Base-by-base conservation (phyloP, 129 eudicot genomes). In the Arctium minus region DNA sequence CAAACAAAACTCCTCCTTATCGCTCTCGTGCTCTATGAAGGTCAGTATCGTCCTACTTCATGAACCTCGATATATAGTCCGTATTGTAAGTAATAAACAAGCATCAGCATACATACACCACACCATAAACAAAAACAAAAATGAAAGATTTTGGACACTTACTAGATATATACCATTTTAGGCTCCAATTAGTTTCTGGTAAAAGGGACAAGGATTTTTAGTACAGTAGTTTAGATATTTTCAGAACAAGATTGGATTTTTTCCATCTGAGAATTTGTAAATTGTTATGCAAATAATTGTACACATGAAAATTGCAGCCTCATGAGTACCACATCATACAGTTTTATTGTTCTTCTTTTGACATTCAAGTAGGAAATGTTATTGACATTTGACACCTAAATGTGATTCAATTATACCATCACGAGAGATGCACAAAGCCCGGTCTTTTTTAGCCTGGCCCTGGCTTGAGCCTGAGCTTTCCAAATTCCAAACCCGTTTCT, bases 181-280 rank as follows among this genome's bases (percentile, higher is more conserved):
- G 67, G 10, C 18, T 42, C 74, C 13, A 8, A 62, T 72, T 62
- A 64, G 71, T 84, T 62, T 84, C 74, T 62, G 56, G 60, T 62
- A 31, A 4, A 50, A 76, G 18, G 10, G 12, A 8, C 18, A 6
- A 73, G 64, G 56, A 4, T 72, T 64, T 40, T 84, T 67, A 71
- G 29, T 29, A 40, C 12, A 38, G 50, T 29, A 30, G 64, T 29
- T 64, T 37, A 83, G 50, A 48, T 6, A 46, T 29, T 46, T 46
- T 10, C 3, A 46, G 56, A 46, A 9, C 3, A 9, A 46, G 56
- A 46, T 44, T 44, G 53, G 50, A 42, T 42, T 42, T 60, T 22
- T 76, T 46, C 31, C 53, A 39, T 69, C n/a, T 60, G 83, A 84
- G 76, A 74, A 33, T 78, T 46, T 84, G 83, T 79, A 79, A 73